Percentiles rank a stretch among this genome's conserved stretches.
Conservation (phyloP, 73 alveolate species). For the Paramecium sonneborni region DNA sequence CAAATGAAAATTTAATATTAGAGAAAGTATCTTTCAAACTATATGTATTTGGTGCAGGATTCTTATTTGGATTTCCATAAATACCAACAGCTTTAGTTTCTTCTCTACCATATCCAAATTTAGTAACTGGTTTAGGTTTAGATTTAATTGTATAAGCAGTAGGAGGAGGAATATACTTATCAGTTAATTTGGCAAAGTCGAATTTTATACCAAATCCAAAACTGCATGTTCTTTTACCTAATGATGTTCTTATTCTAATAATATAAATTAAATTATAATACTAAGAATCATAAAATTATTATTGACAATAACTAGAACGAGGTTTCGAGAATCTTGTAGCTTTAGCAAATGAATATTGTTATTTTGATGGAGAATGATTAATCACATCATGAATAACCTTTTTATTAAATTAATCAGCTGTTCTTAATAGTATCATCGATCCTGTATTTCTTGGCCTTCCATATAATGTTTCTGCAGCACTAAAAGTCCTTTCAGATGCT, state of each 20-base stretch:
- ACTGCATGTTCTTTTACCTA: not conserved
- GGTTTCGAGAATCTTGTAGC: constrained; percentile 53
- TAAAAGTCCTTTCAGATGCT: constrained; percentile 30
- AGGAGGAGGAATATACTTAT: constrained; percentile 51
- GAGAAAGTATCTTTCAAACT: not conserved
- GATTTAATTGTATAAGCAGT: constrained; percentile 22
- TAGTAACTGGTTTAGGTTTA: not conserved
- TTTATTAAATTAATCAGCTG: constrained; percentile 42
- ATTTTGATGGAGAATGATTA: constrained; percentile 11
- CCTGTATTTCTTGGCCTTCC: not conserved
- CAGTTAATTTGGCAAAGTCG: constrained; percentile 19
- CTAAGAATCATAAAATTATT: constrained; percentile 46
- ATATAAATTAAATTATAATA: not conserved
- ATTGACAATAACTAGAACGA: constrained; percentile 17
- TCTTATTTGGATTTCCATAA: constrained; percentile 10
- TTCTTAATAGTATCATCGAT: constrained; percentile 8
- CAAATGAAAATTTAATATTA: constrained; percentile 1
- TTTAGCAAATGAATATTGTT: constrained; percentile 35
- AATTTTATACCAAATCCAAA: constrained; percentile 19
- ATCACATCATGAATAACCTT: constrained; percentile 46
- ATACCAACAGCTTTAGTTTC: not conserved
- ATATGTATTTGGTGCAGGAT: constrained; percentile 39
- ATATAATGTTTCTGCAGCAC: constrained; percentile 6
- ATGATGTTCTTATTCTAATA: not conserved
- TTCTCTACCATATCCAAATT: constrained; percentile 45